These are phyloP conservation scores for Gossypium bickii DNA, from an alignment of 345 rosid species.

Conservation along the genomic window DNA sequence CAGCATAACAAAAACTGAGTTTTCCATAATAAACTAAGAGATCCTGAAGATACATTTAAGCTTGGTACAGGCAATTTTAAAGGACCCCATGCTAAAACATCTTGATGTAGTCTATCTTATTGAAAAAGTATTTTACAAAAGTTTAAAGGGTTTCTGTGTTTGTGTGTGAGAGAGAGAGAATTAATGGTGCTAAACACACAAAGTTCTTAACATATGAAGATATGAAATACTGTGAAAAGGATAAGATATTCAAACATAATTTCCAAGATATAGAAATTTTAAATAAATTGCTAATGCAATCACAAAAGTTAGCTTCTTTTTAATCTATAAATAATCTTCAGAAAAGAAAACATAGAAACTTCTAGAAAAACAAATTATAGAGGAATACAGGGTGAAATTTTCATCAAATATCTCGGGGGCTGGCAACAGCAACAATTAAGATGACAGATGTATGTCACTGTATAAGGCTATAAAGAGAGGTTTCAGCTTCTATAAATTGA, in stretches of 20 bases:
- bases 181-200: not conserved
- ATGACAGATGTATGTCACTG: not conserved
- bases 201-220: not conserved
- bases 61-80: not conserved
- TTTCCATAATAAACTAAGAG: not conserved
- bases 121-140: slow-evolving; percentile 1
- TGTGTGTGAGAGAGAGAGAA: not conserved
- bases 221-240: not conserved
- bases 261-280: not conserved
- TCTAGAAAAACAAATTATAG: not conserved
- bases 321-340: not conserved
- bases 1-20: not conserved
- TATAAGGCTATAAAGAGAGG: not conserved
- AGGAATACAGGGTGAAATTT: not conserved
- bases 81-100: not conserved
- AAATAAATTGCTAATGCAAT: not conserved
- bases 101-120: not conserved
- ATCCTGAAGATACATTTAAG: not conserved
- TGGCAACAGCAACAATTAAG: not conserved
- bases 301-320: not conserved
- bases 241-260: not conserved
- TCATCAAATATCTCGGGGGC: not conserved
- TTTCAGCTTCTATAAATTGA: not conserved
- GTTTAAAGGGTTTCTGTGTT: no score
- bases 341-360: not conserved